phyloP scores from a whole-genome alignment of 495 filamentous ascomycete genomes.

The Penicillium angulare region DNA sequence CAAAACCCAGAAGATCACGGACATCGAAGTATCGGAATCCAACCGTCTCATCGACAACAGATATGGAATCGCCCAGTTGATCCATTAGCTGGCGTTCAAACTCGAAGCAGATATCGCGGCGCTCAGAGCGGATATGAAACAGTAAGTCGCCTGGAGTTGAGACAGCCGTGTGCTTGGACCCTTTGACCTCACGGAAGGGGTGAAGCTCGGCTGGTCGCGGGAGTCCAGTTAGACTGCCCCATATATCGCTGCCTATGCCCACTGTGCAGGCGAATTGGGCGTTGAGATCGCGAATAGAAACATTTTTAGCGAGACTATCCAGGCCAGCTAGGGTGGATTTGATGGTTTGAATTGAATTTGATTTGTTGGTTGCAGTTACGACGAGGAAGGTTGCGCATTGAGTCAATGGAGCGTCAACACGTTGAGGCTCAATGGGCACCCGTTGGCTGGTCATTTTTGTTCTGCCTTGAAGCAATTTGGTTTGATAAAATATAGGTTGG shows the following conservation, averaged over 20 bases:
- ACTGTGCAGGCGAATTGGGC: conserved; percentile 53
- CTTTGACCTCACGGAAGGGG: conserved; percentile 47
- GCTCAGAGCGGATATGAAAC: conserved; percentile 57
- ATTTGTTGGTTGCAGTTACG: conserved; percentile 36
- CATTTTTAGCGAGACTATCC: conserved; percentile 50
- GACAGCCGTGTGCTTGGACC: conserved; percentile 43
- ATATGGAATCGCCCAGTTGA: conserved; percentile 43
- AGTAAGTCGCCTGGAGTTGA: conserved; percentile 56
- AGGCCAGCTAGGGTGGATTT: conserved; percentile 46
- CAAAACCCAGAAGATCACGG: conserved; percentile 58
- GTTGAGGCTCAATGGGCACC: conserved; percentile 39
- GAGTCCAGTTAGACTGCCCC: conserved; percentile 44
- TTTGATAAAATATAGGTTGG: not conserved
- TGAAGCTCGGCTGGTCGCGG: conserved; percentile 52
- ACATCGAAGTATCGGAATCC: conserved; percentile 61
- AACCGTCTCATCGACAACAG: conserved; percentile 49
- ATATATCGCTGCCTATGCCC: conserved; percentile 51
- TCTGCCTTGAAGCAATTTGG: not conserved
- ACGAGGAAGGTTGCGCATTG: conserved; percentile 53
- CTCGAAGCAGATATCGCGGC: conserved; percentile 57
- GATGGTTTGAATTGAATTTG: conserved; percentile 35
- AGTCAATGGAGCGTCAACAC: conserved; percentile 50
- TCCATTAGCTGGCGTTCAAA: conserved; percentile 55
- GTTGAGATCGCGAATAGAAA: conserved; percentile 49
- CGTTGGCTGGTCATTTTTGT: conserved; percentile 27